Conservation (phyloP, 768 basidiomycete genomes). For the Nidula microcarpa region DNA sequence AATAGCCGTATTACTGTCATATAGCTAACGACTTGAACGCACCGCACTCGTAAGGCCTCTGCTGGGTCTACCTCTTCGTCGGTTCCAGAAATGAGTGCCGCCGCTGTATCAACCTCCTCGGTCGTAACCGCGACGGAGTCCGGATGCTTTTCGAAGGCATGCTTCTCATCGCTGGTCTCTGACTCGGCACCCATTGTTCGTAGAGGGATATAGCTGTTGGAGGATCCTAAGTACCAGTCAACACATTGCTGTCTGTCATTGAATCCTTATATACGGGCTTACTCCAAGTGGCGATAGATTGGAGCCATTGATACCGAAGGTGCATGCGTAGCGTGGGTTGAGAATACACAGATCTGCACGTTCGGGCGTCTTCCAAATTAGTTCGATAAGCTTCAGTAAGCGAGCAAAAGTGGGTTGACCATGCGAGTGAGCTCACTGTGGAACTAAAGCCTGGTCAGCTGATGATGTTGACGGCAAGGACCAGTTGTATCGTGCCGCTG, state of each 20-base stretch:
- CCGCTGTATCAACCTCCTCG: constrained; percentile 59
- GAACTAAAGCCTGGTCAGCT: no score
- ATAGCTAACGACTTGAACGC: constrained; percentile 2
- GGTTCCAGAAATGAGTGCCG: constrained; percentile 48
- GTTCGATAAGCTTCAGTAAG: no score
- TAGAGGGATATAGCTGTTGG: neutral
- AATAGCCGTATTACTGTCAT: neutral
- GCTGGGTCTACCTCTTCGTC: constrained; percentile 42
- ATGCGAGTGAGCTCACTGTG: no score
- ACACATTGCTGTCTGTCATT: constrained; percentile 4
- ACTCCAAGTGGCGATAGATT: constrained; percentile 13
- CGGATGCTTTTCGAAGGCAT: constrained; percentile 24
- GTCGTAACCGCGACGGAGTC: constrained; percentile 35
- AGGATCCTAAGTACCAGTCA: constrained; percentile 4
- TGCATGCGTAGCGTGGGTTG: no score
- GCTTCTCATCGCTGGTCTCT: constrained; percentile 13
- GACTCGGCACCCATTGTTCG: neutral
- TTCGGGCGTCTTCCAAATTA: no score
- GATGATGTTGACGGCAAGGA: no score
- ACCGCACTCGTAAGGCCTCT: constrained; percentile 54
- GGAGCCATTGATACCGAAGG: constrained; percentile 2
- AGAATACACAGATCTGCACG: no score
- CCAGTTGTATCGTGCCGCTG: no score
- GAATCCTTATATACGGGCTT: constrained; percentile 9
- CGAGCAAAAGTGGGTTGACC: no score